Evolutionary conservation across 768 basidiomycete genomes (phyloP).

Genomic region (Lactarius tabidus): DNA sequence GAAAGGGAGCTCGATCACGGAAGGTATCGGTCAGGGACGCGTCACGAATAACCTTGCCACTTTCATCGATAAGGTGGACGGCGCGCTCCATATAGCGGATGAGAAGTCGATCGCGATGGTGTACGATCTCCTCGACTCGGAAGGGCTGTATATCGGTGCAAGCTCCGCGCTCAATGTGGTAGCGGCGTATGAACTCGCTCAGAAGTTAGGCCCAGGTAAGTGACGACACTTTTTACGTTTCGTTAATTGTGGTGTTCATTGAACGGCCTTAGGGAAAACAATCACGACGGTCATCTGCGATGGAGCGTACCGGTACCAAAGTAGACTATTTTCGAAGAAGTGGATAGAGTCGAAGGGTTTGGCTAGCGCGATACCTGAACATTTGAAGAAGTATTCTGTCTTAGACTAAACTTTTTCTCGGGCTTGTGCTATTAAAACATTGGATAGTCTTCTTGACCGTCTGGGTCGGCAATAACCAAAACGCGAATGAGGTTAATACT

Average conservation of each 20-base stretch:
- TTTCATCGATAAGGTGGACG: conserved; percentile 71
- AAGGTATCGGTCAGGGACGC: conserved; percentile 92
- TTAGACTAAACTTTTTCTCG: conserved; percentile 46
- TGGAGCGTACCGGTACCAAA: conserved; percentile 97
- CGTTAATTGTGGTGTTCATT: background rate
- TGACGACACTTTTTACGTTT: background rate
- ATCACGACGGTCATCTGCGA: conserved; percentile 91
- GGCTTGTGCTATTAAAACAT: too few species aligned
- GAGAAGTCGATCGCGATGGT: conserved; percentile 90
- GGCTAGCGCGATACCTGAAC: conserved; percentile 70
- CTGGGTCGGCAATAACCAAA: background rate
- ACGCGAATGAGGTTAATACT: too few species aligned
- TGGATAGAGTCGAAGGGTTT: conserved; percentile 86
- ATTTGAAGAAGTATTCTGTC: conserved; percentile 86
- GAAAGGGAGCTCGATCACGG: conserved; percentile 84
- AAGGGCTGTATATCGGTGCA: conserved; percentile 93
- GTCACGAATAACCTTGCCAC: conserved; percentile 87
- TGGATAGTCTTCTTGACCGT: too few species aligned
- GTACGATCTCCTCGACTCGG: conserved; percentile 85
- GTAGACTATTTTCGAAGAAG: conserved; percentile 87
- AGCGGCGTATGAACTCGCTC: conserved; percentile 85
- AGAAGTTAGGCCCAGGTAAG: conserved; percentile 77
- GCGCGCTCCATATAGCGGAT: conserved; percentile 85
- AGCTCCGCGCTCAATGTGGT: conserved; percentile 94
- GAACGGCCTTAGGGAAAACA: conserved; percentile 53